Conservation (phyloP, 345 rosid genomes). For the Citrus australasica region DNA sequence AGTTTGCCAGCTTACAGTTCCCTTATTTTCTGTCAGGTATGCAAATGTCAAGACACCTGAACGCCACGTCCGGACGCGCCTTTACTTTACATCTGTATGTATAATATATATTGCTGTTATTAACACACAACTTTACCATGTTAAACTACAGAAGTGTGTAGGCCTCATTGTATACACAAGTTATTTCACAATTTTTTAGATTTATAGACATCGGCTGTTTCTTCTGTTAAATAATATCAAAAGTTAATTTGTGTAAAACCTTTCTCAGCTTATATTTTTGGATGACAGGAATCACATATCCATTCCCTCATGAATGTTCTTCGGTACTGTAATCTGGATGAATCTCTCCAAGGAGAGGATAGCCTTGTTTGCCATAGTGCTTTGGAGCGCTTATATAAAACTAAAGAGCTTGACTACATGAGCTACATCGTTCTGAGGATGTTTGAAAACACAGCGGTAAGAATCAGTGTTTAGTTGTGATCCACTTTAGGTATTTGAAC, state of each 20-base stretch:
- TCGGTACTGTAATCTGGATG: conserved; percentile 95
- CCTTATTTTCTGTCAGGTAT: conserved; percentile 47
- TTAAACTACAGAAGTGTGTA: not conserved
- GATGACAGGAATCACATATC: conserved; percentile 90
- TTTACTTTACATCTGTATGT: conserved; percentile 98
- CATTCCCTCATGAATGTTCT: conserved; percentile 95
- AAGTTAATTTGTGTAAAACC: not conserved
- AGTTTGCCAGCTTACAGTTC: conserved; percentile 6
- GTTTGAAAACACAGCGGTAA: conserved; percentile 92
- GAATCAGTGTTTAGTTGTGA: not conserved
- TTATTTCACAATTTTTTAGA: not conserved
- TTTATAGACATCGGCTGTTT: not conserved
- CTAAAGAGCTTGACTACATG: conserved; percentile 99
- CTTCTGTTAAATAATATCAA: not conserved
- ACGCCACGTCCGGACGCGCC: conserved; percentile 96
- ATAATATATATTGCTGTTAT: not conserved
- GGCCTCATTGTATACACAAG: not conserved
- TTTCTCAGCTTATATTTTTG: conserved; percentile 3
- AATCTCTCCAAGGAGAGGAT: conserved; percentile 93
- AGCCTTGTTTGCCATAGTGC: conserved; percentile 74
- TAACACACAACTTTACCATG: not conserved
- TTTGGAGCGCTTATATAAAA: conserved; percentile 74
- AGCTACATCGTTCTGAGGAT: conserved; percentile 87
- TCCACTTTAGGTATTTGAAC: not conserved
- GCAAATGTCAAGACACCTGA: conserved; percentile 99